phyloP scores from a whole-genome alignment of 257 asterid species.

The Avicennia marina region DNA sequence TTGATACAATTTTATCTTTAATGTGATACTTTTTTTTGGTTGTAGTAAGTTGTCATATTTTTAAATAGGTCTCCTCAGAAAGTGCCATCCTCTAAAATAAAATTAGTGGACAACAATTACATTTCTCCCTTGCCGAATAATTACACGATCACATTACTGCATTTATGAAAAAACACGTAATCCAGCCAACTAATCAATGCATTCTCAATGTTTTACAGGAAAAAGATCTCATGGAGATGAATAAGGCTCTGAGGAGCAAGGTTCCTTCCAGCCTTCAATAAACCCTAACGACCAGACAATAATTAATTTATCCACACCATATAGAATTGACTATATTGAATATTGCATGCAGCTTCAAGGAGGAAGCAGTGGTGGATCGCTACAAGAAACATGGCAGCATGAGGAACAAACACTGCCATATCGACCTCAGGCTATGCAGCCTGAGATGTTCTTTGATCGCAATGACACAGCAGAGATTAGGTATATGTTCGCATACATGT shows the following conservation, averaged over 20 bases:
- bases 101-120: too few species aligned
- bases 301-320: background rate
- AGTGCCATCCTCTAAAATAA: too few species aligned
- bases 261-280: background rate
- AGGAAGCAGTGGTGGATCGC: background rate
- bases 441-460: slow-evolving; percentile 6
- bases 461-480: background rate
- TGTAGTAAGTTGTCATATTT: too few species aligned
- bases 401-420: background rate
- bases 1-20: too few species aligned
- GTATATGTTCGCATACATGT: too few species aligned
- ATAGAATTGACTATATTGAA: too few species aligned
- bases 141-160: too few species aligned
- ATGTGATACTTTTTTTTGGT: too few species aligned
- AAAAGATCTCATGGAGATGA: slow-evolving; percentile 24
- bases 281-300: background rate
- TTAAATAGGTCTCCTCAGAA: too few species aligned
- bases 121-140: too few species aligned
- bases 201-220: slow-evolving; percentile 14
- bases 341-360: slow-evolving; percentile 12
- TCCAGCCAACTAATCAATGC: background rate
- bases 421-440: background rate
- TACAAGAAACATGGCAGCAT: background rate
- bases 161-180: too few species aligned
- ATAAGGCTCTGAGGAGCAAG: slow-evolving; percentile 20